A percentile compares a stretch with the other conserved stretches of the same genome.
phyloP scores from a whole-genome alignment of 2,329 filamentous ascomycete species.

The Pochonia chlamydosporia region DNA sequence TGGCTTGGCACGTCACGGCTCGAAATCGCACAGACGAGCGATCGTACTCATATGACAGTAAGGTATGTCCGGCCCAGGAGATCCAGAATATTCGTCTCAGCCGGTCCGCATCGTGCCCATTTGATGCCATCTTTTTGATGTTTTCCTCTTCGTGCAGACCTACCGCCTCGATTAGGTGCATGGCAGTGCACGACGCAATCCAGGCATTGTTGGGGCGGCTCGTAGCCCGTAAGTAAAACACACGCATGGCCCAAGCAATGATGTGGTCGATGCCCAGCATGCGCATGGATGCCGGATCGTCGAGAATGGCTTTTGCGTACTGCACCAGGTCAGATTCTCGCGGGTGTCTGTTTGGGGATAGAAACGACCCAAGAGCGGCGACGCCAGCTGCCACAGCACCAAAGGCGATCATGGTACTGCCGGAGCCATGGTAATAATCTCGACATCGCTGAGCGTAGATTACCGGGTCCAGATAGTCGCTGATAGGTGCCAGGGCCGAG shows the following conservation, averaged over 20 bases:
- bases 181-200: conserved; percentile 16
- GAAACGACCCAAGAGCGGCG: conserved; percentile 17
- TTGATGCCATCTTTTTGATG: conserved; percentile 14
- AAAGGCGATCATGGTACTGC: conserved; percentile 12
- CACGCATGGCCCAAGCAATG: conserved; percentile 14
- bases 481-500: conserved; percentile 13
- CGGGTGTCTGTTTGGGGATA: conserved; percentile 12
- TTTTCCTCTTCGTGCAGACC: conserved; percentile 17
- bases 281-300: conserved; percentile 16
- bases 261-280: conserved; percentile 14
- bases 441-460: conserved; percentile 12
- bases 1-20: conserved; percentile 13
- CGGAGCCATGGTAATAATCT: conserved; percentile 13
- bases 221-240: conserved; percentile 16
- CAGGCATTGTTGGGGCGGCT: conserved; percentile 16
- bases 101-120: conserved; percentile 13
- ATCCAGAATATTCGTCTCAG: conserved; percentile 18
- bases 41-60: conserved; percentile 17
- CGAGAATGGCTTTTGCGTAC: conserved; percentile 16
- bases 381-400: conserved; percentile 16
- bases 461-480: conserved; percentile 10
- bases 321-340: conserved; percentile 15
- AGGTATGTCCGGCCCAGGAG: conserved; percentile 14
- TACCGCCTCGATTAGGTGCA: conserved; percentile 17
- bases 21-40: conserved; percentile 15